Evolutionary conservation across 306 rosid genomes (phyloP), one percentile per base, ranked within the genome.

Genomic region (Hippophae gyantsensis): DNA sequence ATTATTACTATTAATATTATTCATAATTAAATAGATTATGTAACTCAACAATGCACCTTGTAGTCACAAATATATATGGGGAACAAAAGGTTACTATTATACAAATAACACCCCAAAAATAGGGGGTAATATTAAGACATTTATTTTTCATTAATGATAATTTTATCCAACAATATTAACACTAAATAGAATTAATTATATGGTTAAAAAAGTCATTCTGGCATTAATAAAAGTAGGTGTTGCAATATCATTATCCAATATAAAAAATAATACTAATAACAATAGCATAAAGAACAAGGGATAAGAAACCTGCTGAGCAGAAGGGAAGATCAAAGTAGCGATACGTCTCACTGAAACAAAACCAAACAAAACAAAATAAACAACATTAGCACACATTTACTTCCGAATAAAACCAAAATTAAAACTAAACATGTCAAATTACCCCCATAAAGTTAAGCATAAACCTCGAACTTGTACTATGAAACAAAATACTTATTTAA

Each of bases 311-410:
- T 78, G 69, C 50, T 0, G 83, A 78, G 66, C 95, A 87, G 78
- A 87, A 87, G 7, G 95, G 95, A 23, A 84, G 86, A 82, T 84
- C 95, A 61, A 77, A 81, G 63, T 77, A 84, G 8, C 95, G 92
- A 74, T 87, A 84, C 6, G 95, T 87, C 72, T 87, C 95, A 61
- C 95, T 87, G 92, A n/a, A 83, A 67, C 55, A 64, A 66, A 38
- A 63, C 56, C 43, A 42, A 50, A 56, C 10, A 48, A 8, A 48
- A 10, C 57, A 54, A 32, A 26, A 44, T 2, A 2, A 32, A 32
- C 23, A 18, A 18, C 23, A 44, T 56, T 23, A 67, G 45, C 13
- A 38, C 10, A 46, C 6, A 43, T 18, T 8, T 13, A 4, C 32
- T 44, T 3, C 4, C 3, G 55, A 43, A 43, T 5, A 53, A 52